Base-by-base conservation (phyloP, 1,284 basidiomycete genomes). In the Exobasidium cylindrosporum region DNA sequence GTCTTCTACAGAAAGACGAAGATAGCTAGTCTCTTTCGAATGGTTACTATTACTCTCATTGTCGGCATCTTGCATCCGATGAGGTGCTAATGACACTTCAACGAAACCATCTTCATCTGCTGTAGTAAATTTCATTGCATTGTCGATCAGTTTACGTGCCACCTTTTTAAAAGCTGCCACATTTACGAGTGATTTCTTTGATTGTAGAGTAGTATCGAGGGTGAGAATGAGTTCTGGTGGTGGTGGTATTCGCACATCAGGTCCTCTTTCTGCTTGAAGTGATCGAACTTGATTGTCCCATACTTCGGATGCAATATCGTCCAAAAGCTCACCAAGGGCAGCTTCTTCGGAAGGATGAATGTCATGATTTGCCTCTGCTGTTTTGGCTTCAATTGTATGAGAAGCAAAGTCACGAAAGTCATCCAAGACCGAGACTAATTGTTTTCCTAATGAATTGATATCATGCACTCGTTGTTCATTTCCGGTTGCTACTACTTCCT, bases 211-310 rank as follows among this genome's bases (percentile, higher is more conserved):
- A 17, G 68, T 68, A 30, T 57, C 70, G 54, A 63, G 68, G 44
- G 63, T 63, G 26, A 72, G 30, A 54, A 71, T 68, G 50, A 71
- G 62, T 32, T 72, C 69, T 17, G 70, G 70, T 21, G 70, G 70
- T 13, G 70, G 70, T 3, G 70, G 70, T n/a, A 72, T 46, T 23
- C 69, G 43, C 1, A 68, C 68, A 53, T 72, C 61, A 24, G 61
- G 64, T n/a, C 67, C 69, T 6, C 55, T 32, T 4, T 11, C 66
- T 4, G 70, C 67, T 23, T 64, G 63, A 21, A 72, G 67, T 56
- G 63, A 60, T 5, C 62, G 54, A n/a, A 72, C 66, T 50, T 72
- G 58, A 23, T 24, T 21, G n/a, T 60, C 40, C 58, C 58, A 60
- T 23, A 60, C 24, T 4, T 40, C 47, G 28, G 50, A 4, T 6